Evolutionary conservation across 1,284 basidiomycete genomes (phyloP).

Genomic region (Tetrapyrgos nigripes): DNA sequence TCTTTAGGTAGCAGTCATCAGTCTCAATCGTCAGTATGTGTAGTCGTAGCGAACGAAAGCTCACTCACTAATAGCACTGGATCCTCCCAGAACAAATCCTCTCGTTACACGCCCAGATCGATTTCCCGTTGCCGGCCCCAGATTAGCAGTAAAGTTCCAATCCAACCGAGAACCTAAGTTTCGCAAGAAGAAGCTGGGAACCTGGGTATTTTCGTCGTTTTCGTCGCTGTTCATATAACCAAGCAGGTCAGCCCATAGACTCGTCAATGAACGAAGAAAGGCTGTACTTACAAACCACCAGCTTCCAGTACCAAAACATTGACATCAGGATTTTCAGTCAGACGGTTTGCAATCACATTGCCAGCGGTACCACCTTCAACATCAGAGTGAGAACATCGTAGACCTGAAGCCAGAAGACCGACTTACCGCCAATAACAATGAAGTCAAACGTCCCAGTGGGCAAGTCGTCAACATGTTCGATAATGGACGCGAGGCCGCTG

Average conservation of each 20-base stretch:
- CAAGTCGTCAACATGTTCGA: conserved; percentile 1
- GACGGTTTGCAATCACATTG: conserved; percentile 32
- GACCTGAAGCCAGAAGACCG: background rate
- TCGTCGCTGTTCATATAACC: conserved; percentile 22
- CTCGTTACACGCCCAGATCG: conserved; percentile 34
- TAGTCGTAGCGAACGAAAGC: background rate
- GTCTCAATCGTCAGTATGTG: background rate
- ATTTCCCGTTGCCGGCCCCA: conserved; percentile 33
- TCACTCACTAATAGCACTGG: conserved; percentile 41
- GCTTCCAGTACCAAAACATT: conserved; percentile 15
- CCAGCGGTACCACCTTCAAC: conserved; percentile 31
- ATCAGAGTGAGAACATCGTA: background rate
- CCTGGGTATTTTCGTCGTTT: conserved; percentile 17
- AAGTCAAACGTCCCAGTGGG: conserved; percentile 24
- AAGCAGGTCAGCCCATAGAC: too few relatives aligned
- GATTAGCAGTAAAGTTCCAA: conserved; percentile 44
- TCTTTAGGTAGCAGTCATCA: too few relatives aligned
- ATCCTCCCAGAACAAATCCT: conserved; percentile 44
- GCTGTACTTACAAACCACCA: conserved; percentile 11
- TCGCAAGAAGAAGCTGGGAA: conserved; percentile 24
- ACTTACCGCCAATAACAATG: conserved; percentile 32
- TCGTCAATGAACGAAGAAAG: too few relatives aligned
- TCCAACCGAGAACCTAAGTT: conserved; percentile 27
- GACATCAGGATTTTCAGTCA: conserved; percentile 28
- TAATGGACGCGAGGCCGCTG: background rate